Base-by-base conservation (phyloP, 2,329 filamentous ascomycete species). In the Pseudogymnoascus sp. region DNA sequence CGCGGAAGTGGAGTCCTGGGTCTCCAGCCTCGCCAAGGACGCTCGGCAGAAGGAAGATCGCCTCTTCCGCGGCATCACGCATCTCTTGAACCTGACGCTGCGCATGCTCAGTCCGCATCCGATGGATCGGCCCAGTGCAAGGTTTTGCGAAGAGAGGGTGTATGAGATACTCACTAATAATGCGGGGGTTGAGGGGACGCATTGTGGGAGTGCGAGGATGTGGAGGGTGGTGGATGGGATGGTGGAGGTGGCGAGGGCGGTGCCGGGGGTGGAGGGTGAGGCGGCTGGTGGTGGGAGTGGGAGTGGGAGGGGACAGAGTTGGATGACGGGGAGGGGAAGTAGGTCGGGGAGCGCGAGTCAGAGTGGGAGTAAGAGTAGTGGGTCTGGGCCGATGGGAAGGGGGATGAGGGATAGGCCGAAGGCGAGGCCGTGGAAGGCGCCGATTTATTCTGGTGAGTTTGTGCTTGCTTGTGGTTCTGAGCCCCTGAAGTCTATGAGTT, bases 1-100 rank as follows among this genome's bases (percentile, higher is more conserved):
- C 1, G 81, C 83, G 15, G 87, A 89, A 72, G 81, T 91, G 1
- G 83, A 88, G 66, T 79, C 79, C 13, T 92, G 89, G 89, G 87
- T 90, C 77, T 76, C 77, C 0, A 75, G 75, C 1, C 75, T 90
- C 4, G 82, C 83, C 33, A 83, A 83, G 64, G 83, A 87, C n/a
- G 84, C 83, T 8, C 61, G 73, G 68, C 66, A 82, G 65, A 76
- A 76, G 62, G 71, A 74, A 42, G 80, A 79, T 47, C 72, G 75
- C 35, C 71, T 83, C 3, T 83, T 84, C 64, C 73, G 75, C 19
- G 83, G 82, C 23, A 74, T 86, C 9, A 76, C 76, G 1, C 81
- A 82, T 0, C 76, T 85, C 71, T 74, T 86, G 44, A 78, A 79
- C 64, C 73, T 86, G 8, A 78, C 82, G 1, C 76, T 78, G 42